These are phyloP conservation scores for Aspergillus pseudoterreus DNA, from an alignment of 2,329 filamentous ascomycete genomes.

Conservation along the genomic window DNA sequence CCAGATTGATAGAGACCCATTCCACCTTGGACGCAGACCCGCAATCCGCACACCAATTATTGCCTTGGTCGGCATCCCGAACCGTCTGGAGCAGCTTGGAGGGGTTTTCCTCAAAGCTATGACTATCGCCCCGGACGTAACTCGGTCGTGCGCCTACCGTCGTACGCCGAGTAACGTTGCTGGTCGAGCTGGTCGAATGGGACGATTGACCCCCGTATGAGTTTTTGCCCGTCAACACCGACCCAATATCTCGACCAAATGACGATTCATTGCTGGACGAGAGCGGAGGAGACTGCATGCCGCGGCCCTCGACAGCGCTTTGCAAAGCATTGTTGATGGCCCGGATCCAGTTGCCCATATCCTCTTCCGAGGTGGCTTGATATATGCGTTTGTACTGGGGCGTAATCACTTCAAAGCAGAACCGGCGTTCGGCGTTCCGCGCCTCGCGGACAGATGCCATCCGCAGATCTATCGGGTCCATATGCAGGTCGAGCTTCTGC, in stretches of 20 bases:
- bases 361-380: slow-evolving; percentile 95
- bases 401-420: slow-evolving; percentile 98
- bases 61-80: slow-evolving; percentile 85
- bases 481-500: slow-evolving; percentile 90
- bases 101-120: slow-evolving; percentile 73
- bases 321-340: slow-evolving; percentile 97
- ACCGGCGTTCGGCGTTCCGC: slow-evolving; percentile 86
- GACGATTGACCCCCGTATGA: slow-evolving; percentile 57
- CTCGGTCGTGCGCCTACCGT: slow-evolving; percentile 86
- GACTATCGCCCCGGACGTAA: slow-evolving; percentile 65
- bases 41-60: slow-evolving; percentile 92
- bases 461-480: slow-evolving; percentile 94
- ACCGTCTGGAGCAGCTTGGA: slow-evolving; percentile 83
- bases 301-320: slow-evolving; percentile 84
- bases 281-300: slow-evolving; percentile 47
- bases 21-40: slow-evolving; percentile 89
- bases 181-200: slow-evolving; percentile 41
- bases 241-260: slow-evolving; percentile 81
- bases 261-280: slow-evolving; percentile 50
- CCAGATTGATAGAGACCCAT: slow-evolving; percentile 98
- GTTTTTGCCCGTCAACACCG: slow-evolving; percentile 88
- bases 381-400: slow-evolving; percentile 95
- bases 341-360: slow-evolving; percentile 95
- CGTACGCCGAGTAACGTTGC: slow-evolving; percentile 73
- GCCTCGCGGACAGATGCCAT: slow-evolving; percentile 97